Evolutionary conservation across 2,329 filamentous ascomycete species (phyloP).

Genomic region (Epichloe festucae): DNA sequence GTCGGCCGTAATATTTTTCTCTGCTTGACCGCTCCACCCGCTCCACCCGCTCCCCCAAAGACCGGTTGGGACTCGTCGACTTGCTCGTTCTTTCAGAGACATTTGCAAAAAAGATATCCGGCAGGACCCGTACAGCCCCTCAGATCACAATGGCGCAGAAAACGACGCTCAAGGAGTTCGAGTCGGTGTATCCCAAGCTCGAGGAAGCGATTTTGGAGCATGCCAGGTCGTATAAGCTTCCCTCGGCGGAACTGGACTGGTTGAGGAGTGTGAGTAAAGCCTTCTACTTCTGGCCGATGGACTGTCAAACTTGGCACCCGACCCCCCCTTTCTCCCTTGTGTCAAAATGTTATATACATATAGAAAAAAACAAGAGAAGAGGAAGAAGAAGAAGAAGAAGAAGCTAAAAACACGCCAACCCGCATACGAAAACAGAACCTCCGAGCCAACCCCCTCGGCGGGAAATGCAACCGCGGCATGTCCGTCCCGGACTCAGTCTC

Average conservation of each 20-base stretch:
- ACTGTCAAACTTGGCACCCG: too few relatives aligned
- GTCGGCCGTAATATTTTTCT: too few relatives aligned
- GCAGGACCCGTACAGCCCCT: too few relatives aligned
- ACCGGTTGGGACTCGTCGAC: too few relatives aligned
- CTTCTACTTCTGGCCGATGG: too few relatives aligned
- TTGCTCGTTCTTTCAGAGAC: too few relatives aligned
- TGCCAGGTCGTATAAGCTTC: slow-evolving; percentile 71
- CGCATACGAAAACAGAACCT: slow-evolving; percentile 44
- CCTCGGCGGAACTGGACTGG: slow-evolving; percentile 71
- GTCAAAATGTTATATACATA: too few relatives aligned
- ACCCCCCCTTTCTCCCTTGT: too few relatives aligned
- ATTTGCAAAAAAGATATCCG: too few relatives aligned
- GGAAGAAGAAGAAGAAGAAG: neutral
- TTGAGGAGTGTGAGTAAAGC: slow-evolving; percentile 57
- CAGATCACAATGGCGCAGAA: slow-evolving; percentile 46
- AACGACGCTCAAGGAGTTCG: slow-evolving; percentile 74
- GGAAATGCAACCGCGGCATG: slow-evolving; percentile 98
- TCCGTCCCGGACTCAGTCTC: slow-evolving; percentile 87
- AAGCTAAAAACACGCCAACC: neutral
- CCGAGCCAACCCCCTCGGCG: slow-evolving; percentile 76
- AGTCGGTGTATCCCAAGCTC: slow-evolving; percentile 77
- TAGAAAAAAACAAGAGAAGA: neutral
- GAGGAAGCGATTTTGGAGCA: slow-evolving; percentile 70
- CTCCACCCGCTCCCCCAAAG: too few relatives aligned
- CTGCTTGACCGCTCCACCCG: too few relatives aligned